Conservation (phyloP, 2,329 filamentous ascomycete genomes). For the Fusarium burgessii region DNA sequence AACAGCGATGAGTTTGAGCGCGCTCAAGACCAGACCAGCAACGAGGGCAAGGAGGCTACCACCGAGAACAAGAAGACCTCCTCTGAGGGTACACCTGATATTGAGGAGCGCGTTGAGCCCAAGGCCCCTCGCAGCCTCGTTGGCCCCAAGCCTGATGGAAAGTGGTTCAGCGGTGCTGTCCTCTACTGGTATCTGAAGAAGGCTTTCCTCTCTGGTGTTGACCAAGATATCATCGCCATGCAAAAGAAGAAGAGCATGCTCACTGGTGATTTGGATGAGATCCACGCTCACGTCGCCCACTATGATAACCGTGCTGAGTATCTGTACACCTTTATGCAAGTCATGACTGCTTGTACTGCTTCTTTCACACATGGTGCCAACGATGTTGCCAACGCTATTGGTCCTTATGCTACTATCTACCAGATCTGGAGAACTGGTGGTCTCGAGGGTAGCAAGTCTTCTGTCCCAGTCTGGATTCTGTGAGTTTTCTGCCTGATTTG, state of each 20-base stretch:
- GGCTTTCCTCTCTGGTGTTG: slow-evolving; percentile 41
- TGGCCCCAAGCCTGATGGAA: slow-evolving; percentile 38
- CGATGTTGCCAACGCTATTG: slow-evolving; percentile 73
- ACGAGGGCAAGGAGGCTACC: slow-evolving; percentile 41
- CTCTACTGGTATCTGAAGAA: slow-evolving; percentile 46
- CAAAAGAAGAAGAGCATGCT: slow-evolving; percentile 61
- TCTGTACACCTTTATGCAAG: slow-evolving; percentile 70
- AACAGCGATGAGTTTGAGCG: slow-evolving; percentile 42
- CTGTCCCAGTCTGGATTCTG: slow-evolving; percentile 72
- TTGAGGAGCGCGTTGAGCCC: slow-evolving; percentile 14
- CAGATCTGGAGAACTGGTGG: slow-evolving; percentile 66
- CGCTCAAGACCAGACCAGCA: slow-evolving; percentile 29
- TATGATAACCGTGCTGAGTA: slow-evolving; percentile 70
- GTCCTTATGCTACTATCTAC: slow-evolving; percentile 73
- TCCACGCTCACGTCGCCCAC: slow-evolving; percentile 68
- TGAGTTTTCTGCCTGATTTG: slow-evolving; percentile 17
- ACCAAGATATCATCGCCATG: slow-evolving; percentile 46
- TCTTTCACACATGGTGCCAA: slow-evolving; percentile 76
- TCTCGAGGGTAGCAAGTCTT: slow-evolving; percentile 57
- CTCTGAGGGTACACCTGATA: not conserved
- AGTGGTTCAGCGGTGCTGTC: slow-evolving; percentile 11
- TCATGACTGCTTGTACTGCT: slow-evolving; percentile 71
- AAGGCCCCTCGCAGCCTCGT: slow-evolving; percentile 37
- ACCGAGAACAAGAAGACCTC: slow-evolving; percentile 41
- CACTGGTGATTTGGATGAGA: slow-evolving; percentile 63